Evolutionary conservation across 176 grass and related monocot genomes (phyloP), one percentile per base, ranked within the genome.

Genomic region (Avena insularis): DNA sequence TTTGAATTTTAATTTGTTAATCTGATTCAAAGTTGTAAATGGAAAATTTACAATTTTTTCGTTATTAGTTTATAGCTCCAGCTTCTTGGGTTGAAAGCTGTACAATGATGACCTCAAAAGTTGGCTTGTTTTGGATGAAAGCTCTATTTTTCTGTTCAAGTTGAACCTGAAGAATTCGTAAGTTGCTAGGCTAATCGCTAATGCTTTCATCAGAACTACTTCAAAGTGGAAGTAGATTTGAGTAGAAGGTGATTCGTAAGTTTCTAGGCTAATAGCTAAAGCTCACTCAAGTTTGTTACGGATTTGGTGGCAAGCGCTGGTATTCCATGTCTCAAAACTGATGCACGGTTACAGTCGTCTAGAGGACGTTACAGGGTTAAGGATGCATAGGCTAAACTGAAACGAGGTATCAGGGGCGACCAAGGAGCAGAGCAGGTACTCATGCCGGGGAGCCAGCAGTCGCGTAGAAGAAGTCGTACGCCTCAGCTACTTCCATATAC

Each of bases 401-500:
- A 65, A 15, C 20, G 2, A 78, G 46, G 47, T 46, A 49, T 54
- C 40, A 6, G 46, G 31, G 35, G 31, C 20, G 67, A 43, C 12
- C 35, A 61, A 40, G 45, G 20, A 35, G 8, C 40, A 29, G 59
- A 20, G 9, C 64, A 67, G 29, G 64, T 45, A 56, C 33, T 84
- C 75, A 84, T 23, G 72, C 36, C 4, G 62, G 2, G 45, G 78
- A 36, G 43, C 47, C 60, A 12, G 43, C 79, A 47, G 76, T 71
- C 63, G 78, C 31, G 55, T 97, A 97, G 74, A 98, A 95, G 16
- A 95, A 83, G 23, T 91, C 85, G 76, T 91, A 87, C 0, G 88
- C 93, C 84, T 98, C 93, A 9, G 86, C 87, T 16, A 93, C 91
- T 89, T 98, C 95, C 88, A 98, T 83, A 68, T 98, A 79, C 95